These are phyloP conservation scores for Amphirosellinia nigrospora DNA, from an alignment of 495 filamentous ascomycete species.

Conservation along the genomic window DNA sequence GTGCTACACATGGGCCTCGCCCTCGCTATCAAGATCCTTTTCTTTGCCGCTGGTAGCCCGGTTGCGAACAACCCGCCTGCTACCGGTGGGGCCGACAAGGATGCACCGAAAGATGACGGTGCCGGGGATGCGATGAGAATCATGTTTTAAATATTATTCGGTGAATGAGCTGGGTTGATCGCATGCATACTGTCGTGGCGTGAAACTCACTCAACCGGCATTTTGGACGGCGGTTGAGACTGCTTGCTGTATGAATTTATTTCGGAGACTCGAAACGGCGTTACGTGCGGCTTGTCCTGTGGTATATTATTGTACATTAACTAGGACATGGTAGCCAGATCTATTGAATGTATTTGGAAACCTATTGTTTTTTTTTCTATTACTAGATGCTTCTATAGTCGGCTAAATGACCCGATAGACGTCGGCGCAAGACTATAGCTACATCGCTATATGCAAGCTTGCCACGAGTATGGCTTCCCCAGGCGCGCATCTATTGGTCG, in stretches of 20 bases:
- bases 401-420: not conserved
- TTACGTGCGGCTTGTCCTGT: slow-evolving; percentile 10
- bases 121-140: slow-evolving; percentile 19
- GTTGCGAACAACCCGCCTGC: slow-evolving; percentile 51
- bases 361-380: not conserved
- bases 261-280: slow-evolving; percentile 9
- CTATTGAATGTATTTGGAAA: not conserved
- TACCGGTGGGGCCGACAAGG: not conserved
- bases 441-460: not conserved
- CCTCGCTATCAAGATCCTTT: slow-evolving; percentile 91
- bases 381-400: not conserved
- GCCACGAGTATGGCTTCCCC: not conserved
- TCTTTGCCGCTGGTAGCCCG: slow-evolving; percentile 86
- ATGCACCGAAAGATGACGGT: slow-evolving; percentile 15
- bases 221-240: not conserved
- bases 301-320: slow-evolving; percentile 17
- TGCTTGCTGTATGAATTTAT: not conserved
- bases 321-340: not conserved
- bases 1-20: slow-evolving; percentile 84
- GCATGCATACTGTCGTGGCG: not conserved
- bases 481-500: not conserved
- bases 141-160: slow-evolving; percentile 34
- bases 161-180: slow-evolving; percentile 2
- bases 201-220: not conserved
- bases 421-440: not conserved